Conservation (phyloP, 1,139 yeast species). For the Saccharomycopsis phalli region DNA sequence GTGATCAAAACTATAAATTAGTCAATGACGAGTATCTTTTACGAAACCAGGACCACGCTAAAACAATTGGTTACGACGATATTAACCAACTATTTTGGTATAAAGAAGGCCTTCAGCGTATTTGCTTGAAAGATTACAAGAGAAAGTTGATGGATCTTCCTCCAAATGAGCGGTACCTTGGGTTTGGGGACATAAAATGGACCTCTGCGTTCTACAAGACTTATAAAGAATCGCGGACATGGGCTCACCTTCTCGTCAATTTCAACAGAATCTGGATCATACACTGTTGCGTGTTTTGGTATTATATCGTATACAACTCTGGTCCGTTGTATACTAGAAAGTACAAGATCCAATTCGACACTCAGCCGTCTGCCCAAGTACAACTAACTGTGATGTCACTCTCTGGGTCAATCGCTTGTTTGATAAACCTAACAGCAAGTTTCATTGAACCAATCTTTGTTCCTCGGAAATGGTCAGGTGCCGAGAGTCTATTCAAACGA, state of each 20-base stretch:
- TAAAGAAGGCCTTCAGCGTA: conserved; percentile 46
- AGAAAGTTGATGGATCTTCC: conserved; percentile 38
- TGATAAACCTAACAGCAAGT: conserved; percentile 55
- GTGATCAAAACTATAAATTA: conserved; percentile 43
- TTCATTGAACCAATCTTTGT: conserved; percentile 56
- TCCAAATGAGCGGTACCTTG: conserved; percentile 36
- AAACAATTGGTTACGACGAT: conserved; percentile 78
- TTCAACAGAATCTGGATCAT: conserved; percentile 80
- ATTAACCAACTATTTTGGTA: conserved; percentile 83
- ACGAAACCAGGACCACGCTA: conserved; percentile 57
- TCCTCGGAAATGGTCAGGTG: conserved; percentile 65
- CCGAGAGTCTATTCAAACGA: conserved; percentile 40
- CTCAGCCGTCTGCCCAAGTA: conserved; percentile 57
- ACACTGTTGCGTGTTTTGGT: conserved; percentile 74
- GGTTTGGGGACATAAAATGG: conserved; percentile 53
- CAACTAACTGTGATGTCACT: conserved; percentile 55
- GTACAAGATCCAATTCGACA: conserved; percentile 48
- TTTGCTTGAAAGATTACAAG: conserved; percentile 36
- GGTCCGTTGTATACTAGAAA: conserved; percentile 65
- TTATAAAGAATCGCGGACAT: conserved; percentile 62
- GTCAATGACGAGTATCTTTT: conserved; percentile 35
- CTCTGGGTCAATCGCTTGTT: conserved; percentile 64
- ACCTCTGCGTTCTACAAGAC: conserved; percentile 58
- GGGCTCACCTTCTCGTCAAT: conserved; percentile 70
- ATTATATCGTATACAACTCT: conserved; percentile 67